Conservation (phyloP, 1,139 yeast genomes). For the Lodderomyces orthopsilosis region DNA sequence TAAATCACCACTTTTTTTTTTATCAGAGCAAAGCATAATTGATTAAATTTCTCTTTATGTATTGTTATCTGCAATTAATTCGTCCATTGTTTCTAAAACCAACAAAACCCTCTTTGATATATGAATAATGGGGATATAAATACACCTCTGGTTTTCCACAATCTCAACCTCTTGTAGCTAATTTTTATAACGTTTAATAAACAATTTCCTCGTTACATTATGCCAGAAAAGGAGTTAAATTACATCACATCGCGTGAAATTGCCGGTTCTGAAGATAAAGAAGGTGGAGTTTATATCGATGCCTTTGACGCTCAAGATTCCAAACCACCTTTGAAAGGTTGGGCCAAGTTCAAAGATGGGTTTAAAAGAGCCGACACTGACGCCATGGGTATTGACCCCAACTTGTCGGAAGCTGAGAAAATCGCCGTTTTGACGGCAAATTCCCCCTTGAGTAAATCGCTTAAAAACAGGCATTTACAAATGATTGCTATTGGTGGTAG, state of each 20-base stretch:
- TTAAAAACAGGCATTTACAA: slow-evolving; percentile 65
- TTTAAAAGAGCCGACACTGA: slow-evolving; percentile 53
- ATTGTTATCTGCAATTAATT: background rate
- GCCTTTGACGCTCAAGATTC: slow-evolving; percentile 33
- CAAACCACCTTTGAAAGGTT: slow-evolving; percentile 32
- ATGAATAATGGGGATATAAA: background rate
- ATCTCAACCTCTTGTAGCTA: background rate
- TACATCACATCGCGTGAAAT: slow-evolving; percentile 40
- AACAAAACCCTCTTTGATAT: background rate
- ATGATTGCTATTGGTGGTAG: slow-evolving; percentile 90
- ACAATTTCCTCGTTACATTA: slow-evolving; percentile 10
- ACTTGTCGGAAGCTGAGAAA: slow-evolving; percentile 63
- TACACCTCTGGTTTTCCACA: background rate
- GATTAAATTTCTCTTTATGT: background rate
- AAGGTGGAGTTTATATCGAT: slow-evolving; percentile 43
- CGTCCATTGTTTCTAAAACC: background rate
- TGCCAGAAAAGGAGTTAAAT: slow-evolving; percentile 46
- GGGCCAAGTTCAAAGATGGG: slow-evolving; percentile 49
- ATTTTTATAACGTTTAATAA: background rate
- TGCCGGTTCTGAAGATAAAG: slow-evolving; percentile 39
- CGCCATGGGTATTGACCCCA: slow-evolving; percentile 62
- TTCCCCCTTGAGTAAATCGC: slow-evolving; percentile 64
- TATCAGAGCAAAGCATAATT: too few species aligned
- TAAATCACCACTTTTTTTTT: too few species aligned
- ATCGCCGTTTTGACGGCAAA: slow-evolving; percentile 65